Percentiles rank a stretch among this genome's conserved stretches.
Conservation (phyloP, 2,329 filamentous ascomycete genomes). For the Pseudocercospora pini-densiflorae region DNA sequence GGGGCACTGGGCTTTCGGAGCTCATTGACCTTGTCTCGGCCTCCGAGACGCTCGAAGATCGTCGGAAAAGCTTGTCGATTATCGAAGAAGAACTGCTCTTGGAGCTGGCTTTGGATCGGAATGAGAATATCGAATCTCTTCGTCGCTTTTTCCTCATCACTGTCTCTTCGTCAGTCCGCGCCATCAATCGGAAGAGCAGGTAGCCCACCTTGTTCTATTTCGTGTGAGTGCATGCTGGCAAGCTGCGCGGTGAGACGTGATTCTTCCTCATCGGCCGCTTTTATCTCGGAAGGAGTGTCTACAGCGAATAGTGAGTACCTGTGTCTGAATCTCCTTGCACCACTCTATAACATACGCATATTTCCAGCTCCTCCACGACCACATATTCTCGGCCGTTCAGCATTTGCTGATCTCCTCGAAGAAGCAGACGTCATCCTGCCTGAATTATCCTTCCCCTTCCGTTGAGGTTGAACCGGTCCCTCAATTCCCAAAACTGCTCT, state of each 20-base stretch:
- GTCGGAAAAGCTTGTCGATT: neutral
- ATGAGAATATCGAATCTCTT: neutral
- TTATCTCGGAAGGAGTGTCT: conserved; percentile 19
- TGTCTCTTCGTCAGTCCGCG: neutral
- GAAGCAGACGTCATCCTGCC: neutral
- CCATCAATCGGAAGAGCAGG: too few species aligned
- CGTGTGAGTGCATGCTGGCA: conserved; percentile 10
- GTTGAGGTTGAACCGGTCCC: neutral
- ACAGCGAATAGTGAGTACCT: neutral
- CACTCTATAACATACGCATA: conserved; percentile 14
- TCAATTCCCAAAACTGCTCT: neutral
- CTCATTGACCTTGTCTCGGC: neutral
- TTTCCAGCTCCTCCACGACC: conserved; percentile 31
- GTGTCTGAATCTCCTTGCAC: neutral
- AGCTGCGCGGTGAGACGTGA: conserved; percentile 21
- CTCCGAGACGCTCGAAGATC: neutral
- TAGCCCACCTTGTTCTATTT: neutral
- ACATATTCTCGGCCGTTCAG: conserved; percentile 19
- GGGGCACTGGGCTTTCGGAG: neutral
- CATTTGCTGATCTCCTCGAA: neutral
- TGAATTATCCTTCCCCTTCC: neutral
- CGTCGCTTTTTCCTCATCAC: neutral
- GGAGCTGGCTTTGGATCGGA: neutral
- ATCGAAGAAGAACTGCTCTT: neutral
- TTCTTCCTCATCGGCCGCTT: conserved; percentile 18